Evolutionary conservation across 2,329 filamentous ascomycete species (phyloP).

Genomic region (Colletotrichum sansevieriae): DNA sequence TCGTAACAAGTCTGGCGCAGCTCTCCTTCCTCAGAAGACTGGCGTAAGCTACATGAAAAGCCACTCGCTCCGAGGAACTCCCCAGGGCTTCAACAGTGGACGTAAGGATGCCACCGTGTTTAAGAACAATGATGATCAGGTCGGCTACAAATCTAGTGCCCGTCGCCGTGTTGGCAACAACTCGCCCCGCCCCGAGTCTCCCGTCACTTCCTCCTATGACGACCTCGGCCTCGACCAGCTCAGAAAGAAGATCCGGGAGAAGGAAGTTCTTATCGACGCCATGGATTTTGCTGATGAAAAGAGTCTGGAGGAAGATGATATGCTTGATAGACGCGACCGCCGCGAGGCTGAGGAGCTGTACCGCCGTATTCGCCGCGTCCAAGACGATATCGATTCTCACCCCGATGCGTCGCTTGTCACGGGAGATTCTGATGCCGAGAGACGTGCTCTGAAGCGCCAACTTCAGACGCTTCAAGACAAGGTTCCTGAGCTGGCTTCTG

Average conservation of each 20-base stretch:
- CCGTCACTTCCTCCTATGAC: slow-evolving; percentile 78
- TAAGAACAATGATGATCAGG: slow-evolving; percentile 93
- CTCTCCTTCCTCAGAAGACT: slow-evolving; percentile 92
- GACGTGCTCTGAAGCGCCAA: slow-evolving; percentile 87
- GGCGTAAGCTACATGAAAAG: slow-evolving; percentile 98
- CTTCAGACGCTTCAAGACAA: slow-evolving; percentile 90
- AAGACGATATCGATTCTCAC: slow-evolving; percentile 94
- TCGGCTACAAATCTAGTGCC: slow-evolving; percentile 94
- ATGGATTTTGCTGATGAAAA: slow-evolving; percentile 97
- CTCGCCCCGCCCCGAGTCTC: slow-evolving; percentile 85
- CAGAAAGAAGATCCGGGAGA: slow-evolving; percentile 92
- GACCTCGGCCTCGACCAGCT: slow-evolving; percentile 90
- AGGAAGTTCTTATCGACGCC: slow-evolving; percentile 92
- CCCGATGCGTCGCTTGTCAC: slow-evolving; percentile 79
- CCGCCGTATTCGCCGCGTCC: slow-evolving; percentile 88
- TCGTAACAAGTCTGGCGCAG: slow-evolving; percentile 89
- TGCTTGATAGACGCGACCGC: slow-evolving; percentile 88
- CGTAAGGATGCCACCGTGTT: slow-evolving; percentile 97
- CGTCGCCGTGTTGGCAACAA: slow-evolving; percentile 83
- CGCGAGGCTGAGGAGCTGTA: slow-evolving; percentile 95
- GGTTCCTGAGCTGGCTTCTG: slow-evolving; percentile 90
- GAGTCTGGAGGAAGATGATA: slow-evolving; percentile 89
- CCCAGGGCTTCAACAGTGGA: slow-evolving; percentile 67
- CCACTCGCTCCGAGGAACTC: slow-evolving; percentile 84
- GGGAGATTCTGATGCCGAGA: slow-evolving; percentile 88